phyloP scores from a whole-genome alignment of 768 basidiomycete species.

The Mycena epipterygia region DNA sequence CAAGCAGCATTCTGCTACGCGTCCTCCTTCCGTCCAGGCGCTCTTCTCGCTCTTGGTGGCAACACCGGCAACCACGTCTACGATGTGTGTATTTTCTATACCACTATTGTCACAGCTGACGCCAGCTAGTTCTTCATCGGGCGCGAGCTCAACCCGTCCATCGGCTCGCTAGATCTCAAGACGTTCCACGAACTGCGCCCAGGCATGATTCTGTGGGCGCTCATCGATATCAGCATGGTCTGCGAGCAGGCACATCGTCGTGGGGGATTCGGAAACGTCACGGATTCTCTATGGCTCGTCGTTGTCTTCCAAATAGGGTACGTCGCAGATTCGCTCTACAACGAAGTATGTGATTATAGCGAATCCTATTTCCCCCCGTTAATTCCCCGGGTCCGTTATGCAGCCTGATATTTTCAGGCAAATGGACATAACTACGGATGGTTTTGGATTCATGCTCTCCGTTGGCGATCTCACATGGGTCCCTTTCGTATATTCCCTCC shows the following conservation, averaged over 20 bases:
- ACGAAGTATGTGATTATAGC: conserved; percentile 71
- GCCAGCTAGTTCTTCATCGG: conserved; percentile 79
- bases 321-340: conserved; percentile 87
- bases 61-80: conserved; percentile 90
- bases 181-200: conserved; percentile 90
- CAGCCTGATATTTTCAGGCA: conserved; percentile 91
- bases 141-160: conserved; percentile 90
- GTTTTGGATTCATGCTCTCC: conserved; percentile 98
- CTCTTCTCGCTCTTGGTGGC: conserved; percentile 89
- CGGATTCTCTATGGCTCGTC: conserved; percentile 94
- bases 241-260: conserved; percentile 90
- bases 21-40: conserved; percentile 74
- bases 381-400: background rate
- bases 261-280: conserved; percentile 71
- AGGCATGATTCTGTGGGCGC: conserved; percentile 91
- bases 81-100: conserved; percentile 54
- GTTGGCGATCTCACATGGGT: conserved; percentile 89
- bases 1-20: conserved; percentile 82
- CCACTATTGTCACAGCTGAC: background rate
- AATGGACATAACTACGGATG: conserved; percentile 98
- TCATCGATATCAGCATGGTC: conserved; percentile 90
- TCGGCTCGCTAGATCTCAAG: conserved; percentile 75
- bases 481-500: conserved; percentile 93
- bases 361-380: background rate
- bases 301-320: conserved; percentile 90